Evolutionary conservation across 345 rosid species (phyloP).

Genomic region (Populus simonii): DNA sequence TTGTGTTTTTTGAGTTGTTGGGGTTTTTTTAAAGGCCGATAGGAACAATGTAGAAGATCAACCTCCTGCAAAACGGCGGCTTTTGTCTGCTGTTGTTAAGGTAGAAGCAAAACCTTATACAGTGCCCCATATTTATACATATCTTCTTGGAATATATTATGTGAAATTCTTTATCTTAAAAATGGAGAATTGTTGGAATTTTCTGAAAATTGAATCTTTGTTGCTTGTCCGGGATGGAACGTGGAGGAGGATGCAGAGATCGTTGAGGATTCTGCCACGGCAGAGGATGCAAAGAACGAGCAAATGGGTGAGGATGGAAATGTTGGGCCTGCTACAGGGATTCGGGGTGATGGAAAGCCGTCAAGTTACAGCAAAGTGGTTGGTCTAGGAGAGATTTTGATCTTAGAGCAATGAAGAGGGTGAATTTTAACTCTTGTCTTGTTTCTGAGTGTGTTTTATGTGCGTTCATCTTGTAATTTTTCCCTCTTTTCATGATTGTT

Average conservation of each 20-base stretch:
- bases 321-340: slow-evolving; percentile 15
- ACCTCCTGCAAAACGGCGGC: slow-evolving; percentile 83
- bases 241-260: slow-evolving; percentile 77
- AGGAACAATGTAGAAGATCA: slow-evolving; percentile 67
- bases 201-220: not conserved
- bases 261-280: slow-evolving; percentile 36
- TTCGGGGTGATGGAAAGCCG: slow-evolving; percentile 39
- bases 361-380: slow-evolving; percentile 35
- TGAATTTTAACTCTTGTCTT: slow-evolving; percentile 15
- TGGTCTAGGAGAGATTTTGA: slow-evolving; percentile 61
- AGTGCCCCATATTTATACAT: not conserved
- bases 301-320: slow-evolving; percentile 31
- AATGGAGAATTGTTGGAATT: not conserved
- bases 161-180: not conserved
- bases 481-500: not conserved
- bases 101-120: slow-evolving; percentile 27
- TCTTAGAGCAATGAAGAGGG: slow-evolving; percentile 52
- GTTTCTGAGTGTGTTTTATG: not conserved
- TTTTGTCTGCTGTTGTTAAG: slow-evolving; percentile 90
- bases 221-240: slow-evolving; percentile 15
- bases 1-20: slow-evolving; percentile 9
- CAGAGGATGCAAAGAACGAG: slow-evolving; percentile 31
- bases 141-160: not conserved
- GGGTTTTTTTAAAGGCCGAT: slow-evolving; percentile 50
- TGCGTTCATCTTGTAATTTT: not conserved